Evolutionary conservation across 441 rosid genomes (phyloP).

Genomic region (Syzygium syzygioides): DNA sequence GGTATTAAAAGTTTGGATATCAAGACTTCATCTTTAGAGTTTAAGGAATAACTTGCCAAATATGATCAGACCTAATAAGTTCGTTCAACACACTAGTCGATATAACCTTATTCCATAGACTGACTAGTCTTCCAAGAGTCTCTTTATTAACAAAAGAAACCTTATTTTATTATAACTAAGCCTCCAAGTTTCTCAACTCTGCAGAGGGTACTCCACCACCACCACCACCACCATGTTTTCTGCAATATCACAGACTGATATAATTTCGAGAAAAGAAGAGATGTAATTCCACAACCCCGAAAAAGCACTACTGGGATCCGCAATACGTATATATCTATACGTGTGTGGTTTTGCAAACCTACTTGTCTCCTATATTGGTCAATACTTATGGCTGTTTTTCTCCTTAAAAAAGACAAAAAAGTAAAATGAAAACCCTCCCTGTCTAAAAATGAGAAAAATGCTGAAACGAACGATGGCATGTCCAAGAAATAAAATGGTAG

Average conservation of each 20-base stretch:
- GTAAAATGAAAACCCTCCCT: neutral
- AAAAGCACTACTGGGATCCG: neutral
- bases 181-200: neutral
- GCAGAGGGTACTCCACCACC: neutral
- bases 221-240: neutral
- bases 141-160: neutral
- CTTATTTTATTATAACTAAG: neutral
- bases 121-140: neutral
- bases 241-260: neutral
- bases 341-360: neutral
- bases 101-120: neutral
- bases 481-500: neutral
- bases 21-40: neutral
- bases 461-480: neutral
- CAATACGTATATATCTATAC: neutral
- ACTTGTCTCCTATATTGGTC: neutral
- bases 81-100: neutral
- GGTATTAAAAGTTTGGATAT: neutral
- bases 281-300: neutral
- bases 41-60: neutral
- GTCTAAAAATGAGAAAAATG: neutral
- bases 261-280: neutral
- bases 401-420: neutral
- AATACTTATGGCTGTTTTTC: neutral
- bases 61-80: neutral